Conservation (phyloP, 352 stramenopile genomes). For the Pythium myriotylum region DNA sequence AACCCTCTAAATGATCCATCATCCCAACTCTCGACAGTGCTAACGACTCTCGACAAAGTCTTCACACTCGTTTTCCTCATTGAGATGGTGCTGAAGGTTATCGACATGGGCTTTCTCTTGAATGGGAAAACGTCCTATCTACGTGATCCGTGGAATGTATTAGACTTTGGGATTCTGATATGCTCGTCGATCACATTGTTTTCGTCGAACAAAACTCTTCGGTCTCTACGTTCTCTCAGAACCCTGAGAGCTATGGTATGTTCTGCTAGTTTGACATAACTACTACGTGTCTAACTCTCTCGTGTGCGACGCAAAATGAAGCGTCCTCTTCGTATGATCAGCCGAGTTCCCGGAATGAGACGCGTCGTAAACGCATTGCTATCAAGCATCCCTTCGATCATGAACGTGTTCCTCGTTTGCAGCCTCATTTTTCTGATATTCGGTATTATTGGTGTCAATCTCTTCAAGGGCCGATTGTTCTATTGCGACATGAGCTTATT, state of each 20-base stretch:
- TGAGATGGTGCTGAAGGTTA: constrained; percentile 80
- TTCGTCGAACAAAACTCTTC: constrained; percentile 43
- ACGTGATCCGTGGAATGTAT: constrained; percentile 69
- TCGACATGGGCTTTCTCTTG: constrained; percentile 62
- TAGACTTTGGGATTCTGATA: constrained; percentile 73
- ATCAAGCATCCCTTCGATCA: constrained; percentile 68
- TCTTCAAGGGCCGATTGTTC: constrained; percentile 88
- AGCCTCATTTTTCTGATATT: constrained; percentile 91
- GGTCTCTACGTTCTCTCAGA: constrained; percentile 62
- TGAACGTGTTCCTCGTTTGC: constrained; percentile 83
- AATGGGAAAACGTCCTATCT: constrained; percentile 65
- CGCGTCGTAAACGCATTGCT: constrained; percentile 81
- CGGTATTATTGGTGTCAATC: constrained; percentile 62
- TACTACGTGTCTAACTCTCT: neutral
- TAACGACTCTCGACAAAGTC: constrained; percentile 49
- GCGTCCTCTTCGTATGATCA: constrained; percentile 71
- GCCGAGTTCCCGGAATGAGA: constrained; percentile 60
- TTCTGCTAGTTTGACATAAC: neutral
- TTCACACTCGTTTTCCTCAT: constrained; percentile 63
- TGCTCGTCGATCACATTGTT: constrained; percentile 48
- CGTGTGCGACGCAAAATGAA: constrained; percentile 9
- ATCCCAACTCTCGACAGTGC: constrained; percentile 26
- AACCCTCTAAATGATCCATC: constrained; percentile 57
- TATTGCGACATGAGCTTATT: constrained; percentile 61
- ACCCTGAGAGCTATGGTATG: constrained; percentile 66